Conservation (phyloP, 768 basidiomycete species). For the Lactarius sp. region DNA sequence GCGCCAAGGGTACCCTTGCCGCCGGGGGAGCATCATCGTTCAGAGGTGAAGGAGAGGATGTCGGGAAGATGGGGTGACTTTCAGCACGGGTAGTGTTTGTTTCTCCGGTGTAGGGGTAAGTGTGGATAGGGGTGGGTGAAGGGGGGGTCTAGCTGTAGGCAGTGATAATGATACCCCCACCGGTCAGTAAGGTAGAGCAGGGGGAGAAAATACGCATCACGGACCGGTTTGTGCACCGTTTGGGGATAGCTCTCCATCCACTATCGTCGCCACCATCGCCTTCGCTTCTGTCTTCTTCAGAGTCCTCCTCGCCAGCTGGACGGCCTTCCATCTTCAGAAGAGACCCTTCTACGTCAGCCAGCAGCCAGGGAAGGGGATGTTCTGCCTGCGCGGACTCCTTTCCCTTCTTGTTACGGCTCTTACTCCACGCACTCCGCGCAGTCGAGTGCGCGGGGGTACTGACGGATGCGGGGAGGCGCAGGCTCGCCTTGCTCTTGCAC, state of each 20-base stretch:
- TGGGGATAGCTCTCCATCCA: no score
- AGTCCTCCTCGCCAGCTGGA: not conserved
- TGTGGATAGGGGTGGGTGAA: not conserved
- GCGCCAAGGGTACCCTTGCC: no score
- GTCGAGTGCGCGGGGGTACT: not conserved
- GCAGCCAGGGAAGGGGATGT: not conserved
- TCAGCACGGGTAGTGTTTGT: not conserved
- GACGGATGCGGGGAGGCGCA: conserved; percentile 45
- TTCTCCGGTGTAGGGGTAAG: not conserved
- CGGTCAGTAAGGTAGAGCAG: no score
- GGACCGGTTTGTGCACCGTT: no score
- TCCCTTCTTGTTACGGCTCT: conserved; percentile 14
- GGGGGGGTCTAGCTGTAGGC: not conserved
- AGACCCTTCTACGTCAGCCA: conserved; percentile 3
- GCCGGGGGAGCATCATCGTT: not conserved
- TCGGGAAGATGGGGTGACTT: not conserved
- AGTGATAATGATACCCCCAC: not conserved
- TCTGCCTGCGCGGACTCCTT: conserved; percentile 10
- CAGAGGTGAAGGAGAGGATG: not conserved
- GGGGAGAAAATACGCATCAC: no score
- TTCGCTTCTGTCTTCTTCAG: no score
- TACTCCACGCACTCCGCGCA: conserved; percentile 2
- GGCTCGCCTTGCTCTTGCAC: conserved; percentile 57
- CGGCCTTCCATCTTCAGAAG: conserved; percentile 25
- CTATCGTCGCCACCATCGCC: no score